Base-by-base conservation (phyloP, 805 yeast genomes). In the Metschnikowia hibisci region DNA sequence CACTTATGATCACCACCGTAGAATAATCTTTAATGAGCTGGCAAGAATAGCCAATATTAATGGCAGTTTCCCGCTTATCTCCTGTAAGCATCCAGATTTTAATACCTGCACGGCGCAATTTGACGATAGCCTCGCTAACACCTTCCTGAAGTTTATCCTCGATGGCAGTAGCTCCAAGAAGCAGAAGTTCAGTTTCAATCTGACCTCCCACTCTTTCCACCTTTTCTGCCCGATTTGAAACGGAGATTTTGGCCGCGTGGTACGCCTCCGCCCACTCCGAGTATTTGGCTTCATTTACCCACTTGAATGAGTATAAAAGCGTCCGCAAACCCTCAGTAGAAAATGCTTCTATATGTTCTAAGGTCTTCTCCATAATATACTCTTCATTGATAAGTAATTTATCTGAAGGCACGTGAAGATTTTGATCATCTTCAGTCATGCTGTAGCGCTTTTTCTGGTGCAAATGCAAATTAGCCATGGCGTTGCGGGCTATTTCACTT, bases 41-140 rank as follows among this genome's bases (percentile, higher is more conserved):
- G 63, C 99, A 93, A 6, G 99, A 86, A 57, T 90, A 87, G 0
- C 98, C 99, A 63, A 93, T 91, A 58, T 89, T 93, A 47, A 93
- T 89, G 1, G 99, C 99, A 0, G 99, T 93, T 63, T 93, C 99
- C 46, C 97, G 73, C 60, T 95, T 95, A 61, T 93, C 99, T 34
- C 99, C 99, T 0, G 99, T 93, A 37, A 93, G 70, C 97, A 93
- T 93, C 99, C 99, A 93, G 73, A 93, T 66, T 56, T 84, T 87
- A 44, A 93, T 88, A 2, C 96, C 96, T 0, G 99, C 98, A 50
- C 95, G 74, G 54, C 96, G 78, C 39, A 93, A 73, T 57, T 88
- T 89, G 45, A 88, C 97, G 50, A 93, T 90, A 0, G 98, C 79
- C 42, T 90, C 96, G 16, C 97, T 84, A 6, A 93, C 99, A n/a